These are phyloP conservation scores for Penicillium argentinense DNA, from an alignment of 495 filamentous ascomycete species.

Conservation along the genomic window DNA sequence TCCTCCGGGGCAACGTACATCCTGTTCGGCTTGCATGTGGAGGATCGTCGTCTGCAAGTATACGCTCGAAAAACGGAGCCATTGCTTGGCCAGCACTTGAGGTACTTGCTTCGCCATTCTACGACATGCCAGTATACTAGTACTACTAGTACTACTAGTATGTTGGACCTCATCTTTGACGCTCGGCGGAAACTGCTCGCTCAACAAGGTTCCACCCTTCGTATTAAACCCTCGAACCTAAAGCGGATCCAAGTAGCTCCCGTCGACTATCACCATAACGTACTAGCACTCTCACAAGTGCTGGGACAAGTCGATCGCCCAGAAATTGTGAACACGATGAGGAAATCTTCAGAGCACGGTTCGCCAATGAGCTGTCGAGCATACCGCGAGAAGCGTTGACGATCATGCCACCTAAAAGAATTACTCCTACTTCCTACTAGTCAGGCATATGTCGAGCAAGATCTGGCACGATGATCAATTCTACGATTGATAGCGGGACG, in stretches of 20 bases:
- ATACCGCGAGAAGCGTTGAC: slow-evolving; percentile 6
- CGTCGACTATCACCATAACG: too few relatives aligned
- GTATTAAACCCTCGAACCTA: slow-evolving; percentile 14
- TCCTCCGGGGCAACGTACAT: too few relatives aligned
- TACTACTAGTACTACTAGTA: too few relatives aligned
- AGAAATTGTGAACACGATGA: slow-evolving; percentile 2
- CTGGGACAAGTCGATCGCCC: slow-evolving; percentile 11
- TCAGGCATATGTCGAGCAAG: too few relatives aligned
- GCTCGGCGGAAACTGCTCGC: background rate
- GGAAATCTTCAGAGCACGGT: slow-evolving; percentile 6
- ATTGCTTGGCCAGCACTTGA: background rate
- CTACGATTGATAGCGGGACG: background rate
- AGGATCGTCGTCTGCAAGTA: slow-evolving; percentile 1
- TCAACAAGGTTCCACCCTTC: slow-evolving; percentile 13
- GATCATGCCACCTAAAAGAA: slow-evolving; percentile 1
- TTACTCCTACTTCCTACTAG: too few relatives aligned
- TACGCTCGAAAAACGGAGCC: background rate
- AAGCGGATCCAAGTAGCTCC: slow-evolving; percentile 15
- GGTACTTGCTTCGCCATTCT: too few relatives aligned
- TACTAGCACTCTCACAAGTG: too few relatives aligned
- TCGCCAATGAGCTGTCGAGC: background rate
- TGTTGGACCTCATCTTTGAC: background rate
- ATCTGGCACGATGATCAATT: background rate
- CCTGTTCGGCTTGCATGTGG: background rate
- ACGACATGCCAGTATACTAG: too few relatives aligned